Conservation (phyloP, 2,329 filamentous ascomycete genomes). For the Metarhizium album region DNA sequence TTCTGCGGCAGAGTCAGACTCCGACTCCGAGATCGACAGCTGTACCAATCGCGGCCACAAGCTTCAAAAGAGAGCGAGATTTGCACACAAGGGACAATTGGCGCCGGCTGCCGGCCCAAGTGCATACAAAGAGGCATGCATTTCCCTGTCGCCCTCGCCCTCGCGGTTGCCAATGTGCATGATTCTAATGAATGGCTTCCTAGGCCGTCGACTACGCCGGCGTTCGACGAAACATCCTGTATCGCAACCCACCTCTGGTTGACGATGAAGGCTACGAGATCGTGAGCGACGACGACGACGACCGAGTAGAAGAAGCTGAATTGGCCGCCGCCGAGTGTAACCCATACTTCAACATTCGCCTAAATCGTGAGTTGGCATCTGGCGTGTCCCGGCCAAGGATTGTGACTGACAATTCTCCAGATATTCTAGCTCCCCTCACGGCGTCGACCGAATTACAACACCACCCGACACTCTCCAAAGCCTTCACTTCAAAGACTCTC, state of each 20-base stretch:
- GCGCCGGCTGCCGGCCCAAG: constrained; percentile 54
- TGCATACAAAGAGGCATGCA: constrained; percentile 58
- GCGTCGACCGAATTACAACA: constrained; percentile 62
- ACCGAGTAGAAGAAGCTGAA: constrained; percentile 48
- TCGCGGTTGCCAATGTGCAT: neutral
- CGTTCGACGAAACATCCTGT: constrained; percentile 61
- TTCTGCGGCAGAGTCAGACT: constrained; percentile 55
- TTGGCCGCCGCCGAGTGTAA: constrained; percentile 58
- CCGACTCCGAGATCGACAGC: constrained; percentile 59
- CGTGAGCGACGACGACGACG: constrained; percentile 61
- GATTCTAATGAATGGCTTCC: constrained; percentile 3
- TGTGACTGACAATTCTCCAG: constrained; percentile 31
- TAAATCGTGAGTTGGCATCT: constrained; percentile 49
- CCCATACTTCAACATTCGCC: constrained; percentile 59
- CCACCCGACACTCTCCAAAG: constrained; percentile 63
- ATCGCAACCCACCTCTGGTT: constrained; percentile 59
- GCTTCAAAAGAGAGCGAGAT: constrained; percentile 63
- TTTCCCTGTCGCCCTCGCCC: constrained; percentile 4
- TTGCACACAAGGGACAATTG: constrained; percentile 59
- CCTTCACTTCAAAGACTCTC: constrained; percentile 64
- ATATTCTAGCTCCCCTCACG: constrained; percentile 64
- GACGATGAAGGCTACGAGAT: constrained; percentile 73
- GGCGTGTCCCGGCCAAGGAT: neutral
- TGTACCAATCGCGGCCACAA: constrained; percentile 70
- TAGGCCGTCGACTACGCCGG: constrained; percentile 66